These are phyloP conservation scores for Linanthus parryae DNA, from an alignment of 148 eudicot genomes.

Conservation along the genomic window DNA sequence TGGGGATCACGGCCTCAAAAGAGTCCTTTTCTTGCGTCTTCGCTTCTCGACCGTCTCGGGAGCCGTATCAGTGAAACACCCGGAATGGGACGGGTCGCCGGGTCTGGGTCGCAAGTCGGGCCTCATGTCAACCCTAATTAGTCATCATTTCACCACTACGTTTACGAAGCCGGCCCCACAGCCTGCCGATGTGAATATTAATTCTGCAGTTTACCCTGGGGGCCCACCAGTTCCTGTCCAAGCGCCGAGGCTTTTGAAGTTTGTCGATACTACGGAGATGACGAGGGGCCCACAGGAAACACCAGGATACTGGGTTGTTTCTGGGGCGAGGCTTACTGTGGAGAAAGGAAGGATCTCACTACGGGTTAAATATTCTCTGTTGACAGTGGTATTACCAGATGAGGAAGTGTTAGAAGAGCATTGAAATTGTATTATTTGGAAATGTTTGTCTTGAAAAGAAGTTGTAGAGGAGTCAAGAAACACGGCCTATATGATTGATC, in stretches of 20 bases:
- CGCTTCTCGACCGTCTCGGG: constrained; percentile 75
- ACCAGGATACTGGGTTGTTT: constrained; percentile 97
- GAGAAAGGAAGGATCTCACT: constrained; percentile 89
- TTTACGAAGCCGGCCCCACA: constrained; percentile 71
- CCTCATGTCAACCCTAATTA: constrained; percentile 85
- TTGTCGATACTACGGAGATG: constrained; percentile 94
- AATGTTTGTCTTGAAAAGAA: no score
- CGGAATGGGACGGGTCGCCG: constrained; percentile 97
- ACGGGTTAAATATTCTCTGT: constrained; percentile 72
- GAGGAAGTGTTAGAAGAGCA: constrained; percentile 50
- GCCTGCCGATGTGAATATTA: constrained; percentile 90
- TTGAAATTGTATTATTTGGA: constrained; percentile 7
- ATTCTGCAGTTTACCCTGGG: constrained; percentile 96
- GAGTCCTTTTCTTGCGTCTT: constrained; percentile 70
- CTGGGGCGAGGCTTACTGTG: constrained; percentile 85
- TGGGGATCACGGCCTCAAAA: constrained; percentile 78
- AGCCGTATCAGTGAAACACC: constrained; percentile 54
- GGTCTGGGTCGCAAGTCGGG: constrained; percentile 94
- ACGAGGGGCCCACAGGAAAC: constrained; percentile 91
- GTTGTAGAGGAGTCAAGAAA: no score
- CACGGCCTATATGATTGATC: no score
- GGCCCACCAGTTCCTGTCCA: constrained; percentile 93
- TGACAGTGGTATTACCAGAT: constrained; percentile 68
- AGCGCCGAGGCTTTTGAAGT: constrained; percentile 74
- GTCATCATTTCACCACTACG: constrained; percentile 84